These are phyloP conservation scores for Grosmannia clavigera DNA, from an alignment of 2,329 filamentous ascomycete genomes.

Conservation along the genomic window DNA sequence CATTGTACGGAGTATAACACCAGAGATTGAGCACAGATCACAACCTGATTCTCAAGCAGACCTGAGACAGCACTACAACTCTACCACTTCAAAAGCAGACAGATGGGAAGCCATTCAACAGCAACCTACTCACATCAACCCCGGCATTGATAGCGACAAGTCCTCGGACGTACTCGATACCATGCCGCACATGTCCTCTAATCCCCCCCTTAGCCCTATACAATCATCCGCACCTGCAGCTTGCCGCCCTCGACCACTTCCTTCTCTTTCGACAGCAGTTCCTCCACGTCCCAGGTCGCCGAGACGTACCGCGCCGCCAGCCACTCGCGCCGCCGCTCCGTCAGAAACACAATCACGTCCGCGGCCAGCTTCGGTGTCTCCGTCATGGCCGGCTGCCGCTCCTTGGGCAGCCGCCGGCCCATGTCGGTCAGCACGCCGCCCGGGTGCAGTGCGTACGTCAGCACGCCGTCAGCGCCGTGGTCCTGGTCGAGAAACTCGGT, in stretches of 20 bases:
- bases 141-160: too few relatives aligned
- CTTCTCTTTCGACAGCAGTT: constrained; percentile 12
- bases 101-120: too few relatives aligned
- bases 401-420: constrained; percentile 21
- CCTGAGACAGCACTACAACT: too few relatives aligned
- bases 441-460: constrained; percentile 31
- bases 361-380: constrained; percentile 13
- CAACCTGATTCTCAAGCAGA: too few relatives aligned
- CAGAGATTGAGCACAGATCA: too few relatives aligned
- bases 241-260: constrained; percentile 11
- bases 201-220: background rate
- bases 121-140: too few relatives aligned
- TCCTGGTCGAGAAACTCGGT: constrained; percentile 31
- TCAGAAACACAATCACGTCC: constrained; percentile 15
- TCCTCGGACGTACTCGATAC: too few relatives aligned
- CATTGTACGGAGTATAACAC: too few relatives aligned
- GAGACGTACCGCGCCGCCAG: constrained; percentile 6
- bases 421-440: constrained; percentile 32
- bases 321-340: constrained; percentile 10
- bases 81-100: too few relatives aligned
- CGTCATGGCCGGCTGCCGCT: constrained; percentile 8
- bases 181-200: too few relatives aligned
- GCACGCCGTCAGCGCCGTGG: constrained; percentile 25
- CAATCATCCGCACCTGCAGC: constrained; percentile 13
- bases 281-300: constrained; percentile 8